Base-by-base conservation (phyloP, 768 basidiomycete species). In the Boletus insuetus region DNA sequence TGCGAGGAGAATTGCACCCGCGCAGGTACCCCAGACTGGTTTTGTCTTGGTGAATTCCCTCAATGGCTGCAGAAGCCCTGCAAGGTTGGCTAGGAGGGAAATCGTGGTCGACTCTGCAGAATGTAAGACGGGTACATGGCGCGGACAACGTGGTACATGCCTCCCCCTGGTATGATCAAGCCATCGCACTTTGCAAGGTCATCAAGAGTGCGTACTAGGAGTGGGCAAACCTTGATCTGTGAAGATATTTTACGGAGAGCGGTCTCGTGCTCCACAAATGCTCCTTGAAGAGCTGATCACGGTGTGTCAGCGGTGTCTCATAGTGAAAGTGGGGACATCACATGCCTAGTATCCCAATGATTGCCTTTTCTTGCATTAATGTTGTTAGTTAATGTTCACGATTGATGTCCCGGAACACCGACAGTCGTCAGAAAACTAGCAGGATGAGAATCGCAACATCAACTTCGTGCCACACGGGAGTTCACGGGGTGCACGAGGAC, bases 1-100 rank as follows among this genome's bases (percentile, higher is more conserved):
- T 3, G 94, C 82, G 44, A 98, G 81, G 19, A 98, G 76, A 50
- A 98, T 97, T 39, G 94, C 94, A 12, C 96, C 95, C 0, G 95
- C 95, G 71, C 95, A 98, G 0, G 94, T 97, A 3, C 95, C 95
- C 94, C 94, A 98, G 3, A 94, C 82, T 0, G 92, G 85, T 66
- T 88, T 92, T 1, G 64, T 69, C 59, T 76, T 75, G n/a, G 86
- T 76, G 59, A 94, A 95, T 37, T 82, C 78, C 37, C 82, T 78
- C 6, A 98, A 77, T 8, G 91, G 92, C n/a, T 88, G 84, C 16
- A 94, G 68, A 39, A 98, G 79, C 0, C 91, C 91, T 0, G 86
- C 80, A 29, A 86, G 78, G 51, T 79, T 79, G 29, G 85, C 91
- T 19, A 88, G 78, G 46, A 91, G 78, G 2, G 86, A 90, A 56